Evolutionary conservation across 1,284 basidiomycete genomes (phyloP).

Genomic region (Exobasidium cylindrosporum): DNA sequence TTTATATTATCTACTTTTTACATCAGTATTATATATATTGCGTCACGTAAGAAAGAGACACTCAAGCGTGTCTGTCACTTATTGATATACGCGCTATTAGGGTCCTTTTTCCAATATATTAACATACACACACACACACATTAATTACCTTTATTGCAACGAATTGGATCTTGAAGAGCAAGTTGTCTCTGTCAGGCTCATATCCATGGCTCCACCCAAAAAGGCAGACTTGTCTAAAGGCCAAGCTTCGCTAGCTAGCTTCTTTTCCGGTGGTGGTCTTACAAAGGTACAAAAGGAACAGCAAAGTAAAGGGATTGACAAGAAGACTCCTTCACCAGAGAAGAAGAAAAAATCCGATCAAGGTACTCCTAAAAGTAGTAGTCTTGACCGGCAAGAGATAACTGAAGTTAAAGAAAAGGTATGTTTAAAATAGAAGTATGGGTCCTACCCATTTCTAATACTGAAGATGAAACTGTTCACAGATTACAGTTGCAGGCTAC

Average conservation of each 20-base stretch:
- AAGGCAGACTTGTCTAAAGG: slow-evolving; percentile 20
- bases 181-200: no score
- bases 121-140: no score
- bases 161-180: no score
- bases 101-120: no score
- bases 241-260: slow-evolving; percentile 34
- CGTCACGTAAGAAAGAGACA: no score
- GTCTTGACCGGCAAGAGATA: not conserved
- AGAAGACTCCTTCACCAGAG: not conserved
- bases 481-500: slow-evolving; percentile 16
- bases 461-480: not conserved
- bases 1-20: no score
- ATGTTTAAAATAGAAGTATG: not conserved
- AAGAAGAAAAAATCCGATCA: slow-evolving; percentile 9
- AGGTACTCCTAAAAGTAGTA: not conserved
- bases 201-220: slow-evolving; percentile 12
- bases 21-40: no score
- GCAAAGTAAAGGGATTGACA: not conserved
- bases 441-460: not conserved
- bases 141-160: no score
- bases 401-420: slow-evolving; percentile 6
- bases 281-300: not conserved
- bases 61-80: no score
- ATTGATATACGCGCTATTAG: no score
- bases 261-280: slow-evolving; percentile 28